Conservation (phyloP, 306 rosid genomes). For the Myrica gale region DNA sequence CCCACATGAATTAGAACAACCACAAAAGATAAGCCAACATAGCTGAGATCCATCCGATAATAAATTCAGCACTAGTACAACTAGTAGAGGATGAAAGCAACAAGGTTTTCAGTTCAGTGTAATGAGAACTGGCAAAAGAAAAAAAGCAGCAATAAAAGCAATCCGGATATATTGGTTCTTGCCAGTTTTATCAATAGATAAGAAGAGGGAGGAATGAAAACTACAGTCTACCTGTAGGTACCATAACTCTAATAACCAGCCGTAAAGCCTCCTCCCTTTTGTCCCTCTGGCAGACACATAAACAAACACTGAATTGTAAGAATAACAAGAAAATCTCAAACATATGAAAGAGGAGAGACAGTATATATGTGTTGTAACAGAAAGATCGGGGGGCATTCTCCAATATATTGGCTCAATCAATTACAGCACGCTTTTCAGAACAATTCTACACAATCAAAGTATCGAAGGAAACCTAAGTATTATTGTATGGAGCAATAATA, state of each 20-base stretch:
- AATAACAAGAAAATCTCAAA: slow-evolving; percentile 6
- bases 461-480: no score
- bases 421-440: no score
- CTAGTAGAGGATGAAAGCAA: slow-evolving; percentile 42
- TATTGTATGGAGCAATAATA: no score
- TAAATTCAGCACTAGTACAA: slow-evolving; percentile 30
- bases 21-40: slow-evolving; percentile 38
- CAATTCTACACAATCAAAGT: no score
- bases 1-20: slow-evolving; percentile 29
- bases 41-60: slow-evolving; percentile 25
- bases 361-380: no score
- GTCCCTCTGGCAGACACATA: slow-evolving; percentile 64
- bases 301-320: slow-evolving; percentile 22
- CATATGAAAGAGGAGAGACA: neutral
- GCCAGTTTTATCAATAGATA: slow-evolving; percentile 37
- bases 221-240: slow-evolving; percentile 39
- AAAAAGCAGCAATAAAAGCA: slow-evolving; percentile 48
- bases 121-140: slow-evolving; percentile 43
- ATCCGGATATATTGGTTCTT: slow-evolving; percentile 70
- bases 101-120: slow-evolving; percentile 45
- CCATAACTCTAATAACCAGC: slow-evolving; percentile 46
- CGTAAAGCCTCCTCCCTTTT: slow-evolving; percentile 90
- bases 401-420: no score
- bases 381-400: no score
- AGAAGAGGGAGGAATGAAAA: slow-evolving; percentile 32